A percentile compares a stretch with the other conserved stretches of the same genome.
These are phyloP conservation scores for Boletus rubroflammeus DNA, from an alignment of 768 basidiomycete genomes.

Conservation along the genomic window DNA sequence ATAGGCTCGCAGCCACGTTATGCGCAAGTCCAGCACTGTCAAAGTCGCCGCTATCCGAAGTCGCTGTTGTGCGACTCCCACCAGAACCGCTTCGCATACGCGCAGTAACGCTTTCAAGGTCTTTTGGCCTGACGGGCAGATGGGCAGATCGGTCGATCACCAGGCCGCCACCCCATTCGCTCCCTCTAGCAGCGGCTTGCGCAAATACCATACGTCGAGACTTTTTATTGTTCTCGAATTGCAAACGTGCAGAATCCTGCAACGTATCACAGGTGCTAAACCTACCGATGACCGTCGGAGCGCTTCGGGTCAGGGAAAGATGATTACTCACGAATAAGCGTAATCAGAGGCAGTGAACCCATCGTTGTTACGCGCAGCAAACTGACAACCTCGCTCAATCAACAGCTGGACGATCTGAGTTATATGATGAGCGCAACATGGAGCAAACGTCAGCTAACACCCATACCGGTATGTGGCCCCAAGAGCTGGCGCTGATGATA, in stretches of 20 bases:
- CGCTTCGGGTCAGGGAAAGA: neutral
- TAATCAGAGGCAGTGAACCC: conserved; percentile 93
- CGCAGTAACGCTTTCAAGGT: conserved; percentile 37
- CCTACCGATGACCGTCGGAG: conserved; percentile 35
- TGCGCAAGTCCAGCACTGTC: conserved; percentile 43
- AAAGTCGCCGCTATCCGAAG: conserved; percentile 70
- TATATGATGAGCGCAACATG: conserved; percentile 9
- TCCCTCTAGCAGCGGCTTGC: conserved; percentile 66
- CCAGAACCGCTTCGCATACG: conserved; percentile 80
- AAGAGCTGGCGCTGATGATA: conserved; percentile 69
- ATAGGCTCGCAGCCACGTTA: conserved; percentile 42
- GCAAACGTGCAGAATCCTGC: conserved; percentile 74
- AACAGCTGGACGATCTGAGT: conserved; percentile 74
- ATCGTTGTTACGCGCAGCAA: conserved; percentile 78
- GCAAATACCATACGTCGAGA: conserved; percentile 66
- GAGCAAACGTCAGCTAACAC: neutral
- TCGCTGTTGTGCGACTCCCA: conserved; percentile 71
- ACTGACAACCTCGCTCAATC: conserved; percentile 86
- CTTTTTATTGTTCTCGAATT: conserved; percentile 78
- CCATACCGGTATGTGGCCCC: conserved; percentile 79
- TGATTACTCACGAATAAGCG: conserved; percentile 50
- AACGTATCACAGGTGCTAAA: conserved; percentile 72
- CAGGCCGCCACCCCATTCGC: conserved; percentile 51
- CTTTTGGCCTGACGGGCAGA: conserved; percentile 44
- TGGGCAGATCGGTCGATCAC: conserved; percentile 43